Conservation (phyloP, 306 rosid species). For the Inga leiocalycina region DNA sequence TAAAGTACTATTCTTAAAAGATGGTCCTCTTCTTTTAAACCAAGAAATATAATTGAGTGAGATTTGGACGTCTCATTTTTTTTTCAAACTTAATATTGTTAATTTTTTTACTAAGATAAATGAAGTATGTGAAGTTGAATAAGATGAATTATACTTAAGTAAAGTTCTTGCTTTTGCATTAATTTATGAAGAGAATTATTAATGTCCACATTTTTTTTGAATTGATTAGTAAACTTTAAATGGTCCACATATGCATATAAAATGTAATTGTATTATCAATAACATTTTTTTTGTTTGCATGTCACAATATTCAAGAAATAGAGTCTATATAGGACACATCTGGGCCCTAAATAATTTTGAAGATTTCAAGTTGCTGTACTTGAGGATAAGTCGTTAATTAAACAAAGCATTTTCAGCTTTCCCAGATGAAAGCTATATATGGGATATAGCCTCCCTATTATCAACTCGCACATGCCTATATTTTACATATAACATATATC, state of each 20-base stretch:
- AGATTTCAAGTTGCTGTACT: conserved; percentile 25
- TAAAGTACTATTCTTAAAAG: background rate
- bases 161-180: background rate
- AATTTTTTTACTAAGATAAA: background rate
- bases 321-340: conserved; percentile 19
- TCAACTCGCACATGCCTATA: background rate
- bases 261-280: background rate
- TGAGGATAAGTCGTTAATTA: conserved; percentile 23
- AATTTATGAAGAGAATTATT: background rate
- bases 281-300: background rate
- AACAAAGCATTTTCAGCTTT: conserved; percentile 29
- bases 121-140: background rate
- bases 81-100: background rate
- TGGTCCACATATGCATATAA: background rate
- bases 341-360: background rate
- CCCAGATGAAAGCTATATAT: background rate
- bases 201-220: background rate
- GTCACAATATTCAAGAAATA: background rate
- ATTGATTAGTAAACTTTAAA: background rate
- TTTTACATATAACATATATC: conserved; percentile 13
- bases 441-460: conserved; percentile 10
- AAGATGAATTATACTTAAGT: background rate
- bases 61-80: background rate
- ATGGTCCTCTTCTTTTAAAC: background rate
- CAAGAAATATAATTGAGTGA: background rate